Conservation (phyloP, 179 eudicot genomes). For the Silene coronaria region DNA sequence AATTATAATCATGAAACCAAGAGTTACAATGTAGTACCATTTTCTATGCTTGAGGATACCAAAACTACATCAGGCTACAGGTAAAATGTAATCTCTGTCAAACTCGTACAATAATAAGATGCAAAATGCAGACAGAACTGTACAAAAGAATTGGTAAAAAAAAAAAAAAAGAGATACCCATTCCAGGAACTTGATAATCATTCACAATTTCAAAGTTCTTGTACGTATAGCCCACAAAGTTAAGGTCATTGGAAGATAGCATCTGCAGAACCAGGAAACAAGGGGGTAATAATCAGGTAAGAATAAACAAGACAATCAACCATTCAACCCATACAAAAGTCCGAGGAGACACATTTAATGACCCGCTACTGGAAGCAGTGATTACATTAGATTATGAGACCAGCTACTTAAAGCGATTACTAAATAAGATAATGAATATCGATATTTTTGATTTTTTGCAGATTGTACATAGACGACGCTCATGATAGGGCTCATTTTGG, state of each 20-base stretch:
- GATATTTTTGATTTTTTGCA: background rate
- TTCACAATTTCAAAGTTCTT: constrained; percentile 92
- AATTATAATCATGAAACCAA: background rate
- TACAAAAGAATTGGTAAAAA: constrained; percentile 18
- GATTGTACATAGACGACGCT: background rate
- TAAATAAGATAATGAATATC: no score
- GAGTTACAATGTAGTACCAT: background rate
- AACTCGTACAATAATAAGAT: background rate
- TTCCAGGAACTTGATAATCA: constrained; percentile 94
- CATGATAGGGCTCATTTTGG: background rate
- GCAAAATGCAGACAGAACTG: constrained; percentile 14
- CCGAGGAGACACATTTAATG: background rate
- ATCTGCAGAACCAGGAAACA: constrained; percentile 42
- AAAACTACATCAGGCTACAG: background rate
- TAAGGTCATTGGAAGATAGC: constrained; percentile 87
- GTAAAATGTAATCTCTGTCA: constrained; percentile 5
- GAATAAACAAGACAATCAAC: background rate
- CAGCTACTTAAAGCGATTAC: no score
- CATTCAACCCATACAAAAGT: background rate
- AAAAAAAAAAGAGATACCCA: constrained; percentile 44
- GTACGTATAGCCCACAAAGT: constrained; percentile 93
- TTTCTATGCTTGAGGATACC: background rate
- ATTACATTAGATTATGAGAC: background rate
- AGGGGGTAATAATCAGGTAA: background rate
- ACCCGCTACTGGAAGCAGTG: background rate